These are phyloP conservation scores for Eragrostis tef DNA, from an alignment of 202 grass and related monocot species.

Conservation along the genomic window DNA sequence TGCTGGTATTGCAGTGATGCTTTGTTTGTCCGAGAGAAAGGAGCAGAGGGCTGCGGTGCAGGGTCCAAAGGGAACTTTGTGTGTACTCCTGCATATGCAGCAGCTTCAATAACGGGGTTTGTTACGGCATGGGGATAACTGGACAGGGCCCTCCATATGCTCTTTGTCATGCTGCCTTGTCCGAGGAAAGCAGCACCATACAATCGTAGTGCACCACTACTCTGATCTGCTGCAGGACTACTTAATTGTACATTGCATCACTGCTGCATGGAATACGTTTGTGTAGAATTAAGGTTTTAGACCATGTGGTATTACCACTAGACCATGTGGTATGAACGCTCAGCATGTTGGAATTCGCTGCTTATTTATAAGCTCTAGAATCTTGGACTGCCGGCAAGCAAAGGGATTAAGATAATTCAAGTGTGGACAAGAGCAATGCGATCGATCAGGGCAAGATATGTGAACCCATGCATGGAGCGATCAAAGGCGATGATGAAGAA, in stretches of 20 bases:
- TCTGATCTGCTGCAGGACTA: no score
- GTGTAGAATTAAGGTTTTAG: no score
- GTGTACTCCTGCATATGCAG: not conserved
- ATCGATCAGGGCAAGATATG: not conserved
- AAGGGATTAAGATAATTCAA: no score
- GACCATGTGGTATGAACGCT: no score
- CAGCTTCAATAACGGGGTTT: conserved; percentile 38
- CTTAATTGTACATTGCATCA: no score
- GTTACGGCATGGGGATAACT: conserved; percentile 19
- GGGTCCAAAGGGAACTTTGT: not conserved
- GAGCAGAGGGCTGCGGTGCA: not conserved
- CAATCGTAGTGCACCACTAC: not conserved
- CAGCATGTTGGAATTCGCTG: no score
- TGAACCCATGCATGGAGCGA: no score
- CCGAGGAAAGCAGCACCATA: conserved; percentile 23
- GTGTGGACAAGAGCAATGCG: not conserved
- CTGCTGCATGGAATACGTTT: no score
- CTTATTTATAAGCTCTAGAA: no score
- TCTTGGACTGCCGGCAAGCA: no score
- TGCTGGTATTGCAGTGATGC: not conserved
- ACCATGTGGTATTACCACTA: no score
- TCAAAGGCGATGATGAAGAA: not conserved
- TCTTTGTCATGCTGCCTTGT: conserved; percentile 54
- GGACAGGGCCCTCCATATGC: conserved; percentile 49
- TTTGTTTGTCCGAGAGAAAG: conserved; percentile 38